A percentile compares a stretch with the other conserved stretches of the same genome.
Conservation (phyloP, 305 asterid species). For the Fraxinus angustifolia region DNA sequence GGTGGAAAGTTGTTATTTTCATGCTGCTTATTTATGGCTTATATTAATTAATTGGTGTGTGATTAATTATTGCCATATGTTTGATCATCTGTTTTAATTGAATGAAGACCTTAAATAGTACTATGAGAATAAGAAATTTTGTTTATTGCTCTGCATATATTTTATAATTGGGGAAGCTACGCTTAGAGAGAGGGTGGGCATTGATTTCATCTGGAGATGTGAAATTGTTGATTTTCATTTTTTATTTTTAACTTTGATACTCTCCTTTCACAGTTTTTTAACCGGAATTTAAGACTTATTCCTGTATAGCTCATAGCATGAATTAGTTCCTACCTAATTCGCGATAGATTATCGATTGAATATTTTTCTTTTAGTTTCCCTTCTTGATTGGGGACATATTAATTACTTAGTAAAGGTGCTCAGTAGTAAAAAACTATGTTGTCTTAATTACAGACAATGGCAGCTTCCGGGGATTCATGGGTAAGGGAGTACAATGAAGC, state of each 20-base stretch:
- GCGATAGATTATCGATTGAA: background rate
- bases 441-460: slow-evolving; percentile 44
- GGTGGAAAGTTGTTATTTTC: background rate
- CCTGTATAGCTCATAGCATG: background rate
- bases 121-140: background rate
- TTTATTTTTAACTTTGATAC: background rate
- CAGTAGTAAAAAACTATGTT: background rate
- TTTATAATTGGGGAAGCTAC: background rate
- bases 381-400: background rate
- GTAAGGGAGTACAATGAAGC: slow-evolving; percentile 94
- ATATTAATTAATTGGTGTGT: background rate
- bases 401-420: background rate
- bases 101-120: background rate
- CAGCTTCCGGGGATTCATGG: slow-evolving; percentile 75
- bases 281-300: background rate
- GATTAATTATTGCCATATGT: background rate
- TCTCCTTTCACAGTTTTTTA: background rate
- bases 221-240: background rate
- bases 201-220: background rate
- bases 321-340: background rate
- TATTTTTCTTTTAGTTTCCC: background rate
- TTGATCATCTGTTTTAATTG: background rate
- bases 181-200: background rate
- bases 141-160: background rate
- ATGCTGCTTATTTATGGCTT: background rate